Base-by-base conservation (phyloP, 768 basidiomycete species). In the Epithele typhae region DNA sequence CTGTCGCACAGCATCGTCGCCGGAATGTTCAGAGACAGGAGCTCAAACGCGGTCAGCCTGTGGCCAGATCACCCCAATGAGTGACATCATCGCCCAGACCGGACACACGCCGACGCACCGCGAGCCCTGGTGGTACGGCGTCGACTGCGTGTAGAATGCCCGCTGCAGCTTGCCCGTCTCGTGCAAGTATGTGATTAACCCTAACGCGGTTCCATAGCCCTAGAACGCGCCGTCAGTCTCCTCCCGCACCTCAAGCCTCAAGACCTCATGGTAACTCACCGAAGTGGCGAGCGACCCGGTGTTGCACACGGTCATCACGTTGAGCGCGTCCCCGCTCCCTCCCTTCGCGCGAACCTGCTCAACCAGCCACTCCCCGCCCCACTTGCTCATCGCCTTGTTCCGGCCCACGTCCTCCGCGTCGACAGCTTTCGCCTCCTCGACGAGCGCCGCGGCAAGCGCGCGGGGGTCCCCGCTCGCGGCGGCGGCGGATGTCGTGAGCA, bases 221-320 rank as follows among this genome's bases (percentile, higher is more conserved):
- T 94, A 56, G n/a, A 30, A 45, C n/a, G 17, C 27, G 23, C 6
- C 15, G 15, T 42, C 36, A 55, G 19, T 17, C 45, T 39, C 57
- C 9, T n/a, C n/a, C n/a, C n/a, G n/a, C n/a, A n/a, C n/a, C n/a
- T n/a, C n/a, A n/a, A n/a, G n/a, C n/a, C n/a, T n/a, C n/a, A n/a
- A n/a, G n/a, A n/a, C n/a, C n/a, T n/a, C n/a, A n/a, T n/a, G n/a
- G n/a, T n/a, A n/a, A 54, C 84, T 45, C 55, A 92, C 92, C 24
- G 92, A 95, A 9, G 93, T 96, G 1, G 95, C 94, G 53, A 98
- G 75, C 19, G 87, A 91, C 4, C 94, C 94, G n/a, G 94, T 98
- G 64, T 97, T 97, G 70, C 94, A 97, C 10, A 97, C 91, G 14
- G 94, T 96, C 64, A 96, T 69, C 17, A 95, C 79, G 60, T 89